Percentiles rank a stretch among this genome's conserved stretches.
phyloP scores from a whole-genome alignment of 169 alveolate genomes.

The Eimeria tenella region DNA sequence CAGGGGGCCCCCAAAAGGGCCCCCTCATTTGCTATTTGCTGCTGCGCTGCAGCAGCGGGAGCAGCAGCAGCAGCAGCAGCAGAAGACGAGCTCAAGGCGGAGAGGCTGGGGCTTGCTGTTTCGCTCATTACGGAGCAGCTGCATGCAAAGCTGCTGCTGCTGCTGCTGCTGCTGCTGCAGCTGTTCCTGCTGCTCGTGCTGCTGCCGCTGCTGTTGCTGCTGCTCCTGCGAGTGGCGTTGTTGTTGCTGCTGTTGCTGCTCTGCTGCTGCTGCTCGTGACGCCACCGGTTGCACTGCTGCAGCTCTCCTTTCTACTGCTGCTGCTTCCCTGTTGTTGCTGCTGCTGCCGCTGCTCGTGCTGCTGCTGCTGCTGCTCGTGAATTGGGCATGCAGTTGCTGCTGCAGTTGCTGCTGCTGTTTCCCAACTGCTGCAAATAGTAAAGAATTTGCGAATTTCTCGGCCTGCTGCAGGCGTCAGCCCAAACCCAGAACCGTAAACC shows the following conservation, averaged over 20 bases:
- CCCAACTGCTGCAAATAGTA: background rate
- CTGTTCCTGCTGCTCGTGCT: background rate
- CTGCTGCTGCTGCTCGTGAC: conserved; percentile 7
- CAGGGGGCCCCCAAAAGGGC: background rate
- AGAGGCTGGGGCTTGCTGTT: background rate
- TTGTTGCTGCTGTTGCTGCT: too few relatives aligned
- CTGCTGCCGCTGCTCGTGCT: background rate
- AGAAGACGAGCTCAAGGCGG: too few relatives aligned
- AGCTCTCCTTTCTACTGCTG: background rate
- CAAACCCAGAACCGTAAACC: too few relatives aligned
- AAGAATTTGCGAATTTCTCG: background rate
- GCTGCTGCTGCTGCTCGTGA: conserved; percentile 10
- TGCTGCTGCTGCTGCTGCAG: background rate
- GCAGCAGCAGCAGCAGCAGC: too few relatives aligned
- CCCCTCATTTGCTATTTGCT: background rate
- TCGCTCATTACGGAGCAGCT: too few relatives aligned
- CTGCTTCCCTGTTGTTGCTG: background rate
- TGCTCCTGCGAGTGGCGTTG: too few relatives aligned
- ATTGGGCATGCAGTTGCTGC: conserved; percentile 8
- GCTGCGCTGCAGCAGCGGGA: background rate
- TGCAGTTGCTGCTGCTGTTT: conserved; percentile 1
- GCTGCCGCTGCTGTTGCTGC: conserved; percentile 16
- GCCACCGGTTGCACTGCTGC: too few relatives aligned
- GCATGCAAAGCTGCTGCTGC: too few relatives aligned
- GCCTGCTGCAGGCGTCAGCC: background rate